Conservation (phyloP, 495 filamentous ascomycete genomes). For the Hypoxylon subgilvum region DNA sequence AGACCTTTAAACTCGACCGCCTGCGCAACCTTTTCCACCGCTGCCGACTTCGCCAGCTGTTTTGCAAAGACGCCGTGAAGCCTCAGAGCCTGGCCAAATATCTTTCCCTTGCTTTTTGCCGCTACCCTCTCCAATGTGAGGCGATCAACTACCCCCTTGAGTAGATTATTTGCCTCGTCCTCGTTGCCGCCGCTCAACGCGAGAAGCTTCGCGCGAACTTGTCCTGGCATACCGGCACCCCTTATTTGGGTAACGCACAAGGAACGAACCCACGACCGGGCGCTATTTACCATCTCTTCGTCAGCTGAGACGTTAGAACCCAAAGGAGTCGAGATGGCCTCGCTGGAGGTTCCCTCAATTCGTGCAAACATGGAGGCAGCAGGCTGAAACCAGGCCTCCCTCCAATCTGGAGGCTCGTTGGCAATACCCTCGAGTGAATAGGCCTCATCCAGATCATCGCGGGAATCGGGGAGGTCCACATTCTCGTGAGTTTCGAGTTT, state of each 20-base stretch:
- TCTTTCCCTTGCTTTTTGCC: constrained; percentile 59
- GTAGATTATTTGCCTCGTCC: constrained; percentile 49
- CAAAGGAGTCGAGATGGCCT: constrained; percentile 37
- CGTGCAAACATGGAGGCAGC: constrained; percentile 52
- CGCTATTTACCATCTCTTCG: constrained; percentile 20
- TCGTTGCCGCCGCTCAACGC: constrained; percentile 39
- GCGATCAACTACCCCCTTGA: constrained; percentile 62
- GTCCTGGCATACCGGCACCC: constrained; percentile 43
- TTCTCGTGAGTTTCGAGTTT: constrained; percentile 48
- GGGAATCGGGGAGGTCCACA: constrained; percentile 45
- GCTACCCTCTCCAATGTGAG: constrained; percentile 67
- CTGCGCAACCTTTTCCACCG: constrained; percentile 55
- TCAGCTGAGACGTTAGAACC: constrained; percentile 2
- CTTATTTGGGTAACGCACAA: constrained; percentile 44
- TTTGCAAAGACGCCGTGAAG: constrained; percentile 63
- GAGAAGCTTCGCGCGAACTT: constrained; percentile 47
- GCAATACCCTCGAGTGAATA: constrained; percentile 40
- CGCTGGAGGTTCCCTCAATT: constrained; percentile 48
- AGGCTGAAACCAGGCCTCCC: constrained; percentile 53
- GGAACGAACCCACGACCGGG: constrained; percentile 45
- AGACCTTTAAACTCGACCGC: constrained; percentile 64
- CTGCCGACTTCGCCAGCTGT: constrained; percentile 54
- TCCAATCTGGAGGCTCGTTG: constrained; percentile 50
- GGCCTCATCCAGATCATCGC: constrained; percentile 41
- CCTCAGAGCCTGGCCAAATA: constrained; percentile 61